phyloP scores from a whole-genome alignment of 139 green algal genomes.

The Picochlorum sp. region DNA sequence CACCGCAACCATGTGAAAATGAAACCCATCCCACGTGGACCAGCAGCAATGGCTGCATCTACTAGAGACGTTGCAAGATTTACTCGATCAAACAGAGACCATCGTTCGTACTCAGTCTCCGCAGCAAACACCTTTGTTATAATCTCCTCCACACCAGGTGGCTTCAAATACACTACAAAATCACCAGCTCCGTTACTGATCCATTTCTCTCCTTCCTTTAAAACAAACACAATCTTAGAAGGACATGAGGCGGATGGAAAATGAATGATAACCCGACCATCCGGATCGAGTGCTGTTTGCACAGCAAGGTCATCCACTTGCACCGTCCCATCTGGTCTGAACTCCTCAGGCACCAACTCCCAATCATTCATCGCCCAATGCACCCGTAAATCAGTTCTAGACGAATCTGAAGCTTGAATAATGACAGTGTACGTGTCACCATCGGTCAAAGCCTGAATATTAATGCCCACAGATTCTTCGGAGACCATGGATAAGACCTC shows the following conservation, averaged over 20 bases:
- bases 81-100: conserved; percentile 66
- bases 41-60: conserved; percentile 42
- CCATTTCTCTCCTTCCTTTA: conserved; percentile 58
- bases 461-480: conserved; percentile 2
- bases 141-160: conserved; percentile 30
- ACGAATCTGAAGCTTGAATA: not conserved
- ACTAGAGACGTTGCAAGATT: conserved; percentile 56
- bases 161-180: conserved; percentile 51
- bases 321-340: conserved; percentile 22
- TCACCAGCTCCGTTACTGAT: conserved; percentile 44
- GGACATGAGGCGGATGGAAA: conserved; percentile 42
- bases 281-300: conserved; percentile 43
- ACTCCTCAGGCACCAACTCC: conserved; percentile 31
- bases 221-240: conserved; percentile 53
- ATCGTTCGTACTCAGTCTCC: conserved; percentile 49
- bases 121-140: conserved; percentile 32
- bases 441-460: conserved; percentile 7
- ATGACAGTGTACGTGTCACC: not conserved
- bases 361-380: conserved; percentile 77
- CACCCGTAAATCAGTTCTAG: conserved; percentile 31
- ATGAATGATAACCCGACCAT: conserved; percentile 27
- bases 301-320: conserved; percentile 43
- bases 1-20: conserved; percentile 77
- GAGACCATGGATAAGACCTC: too few species aligned
- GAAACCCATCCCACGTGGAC: conserved; percentile 51